Base-by-base conservation (phyloP, 805 yeast species). In the Ogataea populi-albae region DNA sequence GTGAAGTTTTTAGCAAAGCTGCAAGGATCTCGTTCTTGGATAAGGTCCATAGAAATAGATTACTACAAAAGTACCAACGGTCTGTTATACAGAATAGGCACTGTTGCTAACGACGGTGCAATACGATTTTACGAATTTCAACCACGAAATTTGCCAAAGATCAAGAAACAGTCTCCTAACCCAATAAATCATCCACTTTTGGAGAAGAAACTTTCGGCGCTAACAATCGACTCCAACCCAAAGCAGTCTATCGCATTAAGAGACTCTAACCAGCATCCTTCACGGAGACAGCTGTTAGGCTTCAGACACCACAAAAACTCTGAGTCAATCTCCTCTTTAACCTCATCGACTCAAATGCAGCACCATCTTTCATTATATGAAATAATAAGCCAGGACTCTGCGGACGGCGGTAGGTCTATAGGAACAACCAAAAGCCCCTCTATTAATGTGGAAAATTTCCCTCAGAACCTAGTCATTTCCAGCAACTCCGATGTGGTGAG, bases 41-140 rank as follows among this genome's bases (percentile, higher is more conserved):
- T 77, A 4, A 53, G 71, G 17, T 53, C 60, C 4, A 63, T 77
- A 10, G 52, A 59, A 16, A 65, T 75, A 41, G 79, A 74, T 43
- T 58, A 63, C 11, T 60, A 49, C 45, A 54, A 60, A 30, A 45
- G 61, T 2, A 40, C 52, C 3, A 37, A 44, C 17, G 59, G 65
- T 1, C 50, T 62, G 3, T 52, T 57, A 15, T 76, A 76, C 47
- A 55, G 79, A 21, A 56, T 77, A 6, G 77, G 76, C 4, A 60
- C 75, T 9, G 77, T 69, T 14, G 79, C 79, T 7, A 79, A 76
- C 38, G 83, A 77, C 45, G 77, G 79, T 3, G 58, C 61, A 17
- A 47, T 77, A 6, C 46, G 69, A 14, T 58, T 75, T 23, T 77
- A 79, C 73, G 81, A 77, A 41, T 73, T 77, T 40, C 62, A 68